phyloP scores from a whole-genome alignment of 2,329 filamentous ascomycete species.

The Monosporascus sp. region DNA sequence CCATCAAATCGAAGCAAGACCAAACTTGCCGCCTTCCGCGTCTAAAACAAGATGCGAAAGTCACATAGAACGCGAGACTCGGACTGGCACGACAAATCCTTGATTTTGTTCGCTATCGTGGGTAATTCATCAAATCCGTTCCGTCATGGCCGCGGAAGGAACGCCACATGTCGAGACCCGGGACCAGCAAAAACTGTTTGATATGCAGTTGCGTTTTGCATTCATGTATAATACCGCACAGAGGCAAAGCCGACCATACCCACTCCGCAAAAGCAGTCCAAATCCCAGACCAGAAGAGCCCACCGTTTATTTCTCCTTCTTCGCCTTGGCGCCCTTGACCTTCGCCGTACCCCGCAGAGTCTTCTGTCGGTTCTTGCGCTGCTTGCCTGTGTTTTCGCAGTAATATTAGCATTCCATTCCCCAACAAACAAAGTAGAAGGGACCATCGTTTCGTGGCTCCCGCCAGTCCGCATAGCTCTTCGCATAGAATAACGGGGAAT shows the following conservation, averaged over 20 bases:
- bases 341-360: slow-evolving; percentile 96
- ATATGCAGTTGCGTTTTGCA: slow-evolving; percentile 16
- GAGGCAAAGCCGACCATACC: slow-evolving; percentile 29
- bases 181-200: slow-evolving; percentile 2
- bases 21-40: background rate
- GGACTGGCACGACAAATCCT: slow-evolving; percentile 21
- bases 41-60: slow-evolving; percentile 7
- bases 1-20: background rate
- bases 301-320: slow-evolving; percentile 80
- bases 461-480: background rate
- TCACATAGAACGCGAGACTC: background rate
- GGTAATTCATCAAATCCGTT: slow-evolving; percentile 28
- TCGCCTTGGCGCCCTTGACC: slow-evolving; percentile 90
- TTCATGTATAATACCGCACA: slow-evolving; percentile 28
- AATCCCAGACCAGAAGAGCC: slow-evolving; percentile 27
- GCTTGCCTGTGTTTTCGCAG: slow-evolving; percentile 70
- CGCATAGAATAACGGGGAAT: background rate
- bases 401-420: slow-evolving; percentile 5
- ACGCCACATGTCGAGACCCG: slow-evolving; percentile 9
- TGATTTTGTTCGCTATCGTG: slow-evolving; percentile 30
- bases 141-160: slow-evolving; percentile 19
- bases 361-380: slow-evolving; percentile 99
- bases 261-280: slow-evolving; percentile 23
- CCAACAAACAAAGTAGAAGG: slow-evolving; percentile 1
- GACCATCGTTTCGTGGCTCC: background rate